These are phyloP conservation scores for Pythium dissotocum DNA, from an alignment of 352 stramenopile species.

Conservation along the genomic window DNA sequence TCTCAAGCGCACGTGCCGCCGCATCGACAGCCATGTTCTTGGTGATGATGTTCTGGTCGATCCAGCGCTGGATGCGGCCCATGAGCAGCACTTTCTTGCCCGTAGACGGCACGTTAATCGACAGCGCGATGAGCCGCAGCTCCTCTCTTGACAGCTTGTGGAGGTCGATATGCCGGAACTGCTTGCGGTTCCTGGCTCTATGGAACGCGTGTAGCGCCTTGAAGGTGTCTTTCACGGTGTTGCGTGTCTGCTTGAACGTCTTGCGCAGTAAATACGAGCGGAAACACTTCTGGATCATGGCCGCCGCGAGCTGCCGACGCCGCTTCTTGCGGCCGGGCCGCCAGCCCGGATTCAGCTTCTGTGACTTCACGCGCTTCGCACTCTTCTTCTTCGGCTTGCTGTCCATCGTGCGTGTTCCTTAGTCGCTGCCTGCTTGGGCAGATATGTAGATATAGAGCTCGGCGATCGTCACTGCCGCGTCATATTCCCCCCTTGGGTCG, in stretches of 20 bases:
- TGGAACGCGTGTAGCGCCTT: conserved; percentile 52
- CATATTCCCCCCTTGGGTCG: neutral
- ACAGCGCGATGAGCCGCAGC: conserved; percentile 57
- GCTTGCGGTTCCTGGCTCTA: conserved; percentile 44
- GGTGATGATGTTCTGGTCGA: conserved; percentile 61
- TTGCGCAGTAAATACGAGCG: conserved; percentile 60
- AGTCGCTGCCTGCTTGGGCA: neutral
- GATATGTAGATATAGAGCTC: neutral
- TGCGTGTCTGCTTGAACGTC: conserved; percentile 49
- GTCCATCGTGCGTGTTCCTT: neutral
- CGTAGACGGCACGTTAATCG: conserved; percentile 68
- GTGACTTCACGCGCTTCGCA: conserved; percentile 39
- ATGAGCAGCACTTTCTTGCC: conserved; percentile 81
- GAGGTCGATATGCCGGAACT: conserved; percentile 64
- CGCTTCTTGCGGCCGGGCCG: conserved; percentile 38
- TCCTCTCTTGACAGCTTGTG: conserved; percentile 60
- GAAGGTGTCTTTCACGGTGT: conserved; percentile 51
- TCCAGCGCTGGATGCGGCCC: conserved; percentile 70
- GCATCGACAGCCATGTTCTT: conserved; percentile 63
- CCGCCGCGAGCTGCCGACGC: conserved; percentile 45
- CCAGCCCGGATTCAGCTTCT: conserved; percentile 68
- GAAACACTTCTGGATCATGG: conserved; percentile 75
- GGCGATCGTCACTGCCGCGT: neutral
- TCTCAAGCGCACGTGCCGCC: conserved; percentile 53
- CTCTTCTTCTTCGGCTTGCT: conserved; percentile 12